phyloP scores from a whole-genome alignment of 305 asterid species.

The Rubia tinctorum region DNA sequence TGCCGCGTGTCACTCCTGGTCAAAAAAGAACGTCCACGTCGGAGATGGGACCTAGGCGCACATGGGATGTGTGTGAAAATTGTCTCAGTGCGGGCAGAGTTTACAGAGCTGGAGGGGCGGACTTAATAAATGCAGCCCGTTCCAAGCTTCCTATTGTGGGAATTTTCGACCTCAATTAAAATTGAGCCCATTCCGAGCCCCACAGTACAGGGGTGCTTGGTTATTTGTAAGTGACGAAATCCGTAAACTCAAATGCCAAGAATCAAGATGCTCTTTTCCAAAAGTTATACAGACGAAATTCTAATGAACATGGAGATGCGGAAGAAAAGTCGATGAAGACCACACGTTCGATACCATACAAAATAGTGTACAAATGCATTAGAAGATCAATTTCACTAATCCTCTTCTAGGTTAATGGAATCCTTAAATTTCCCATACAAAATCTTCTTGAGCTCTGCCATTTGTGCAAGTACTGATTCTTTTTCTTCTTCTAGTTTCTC shows the following conservation, averaged over 20 bases:
- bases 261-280: background rate
- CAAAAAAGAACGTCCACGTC: too few species aligned
- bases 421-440: slow-evolving; percentile 81
- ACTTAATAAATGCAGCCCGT: too few species aligned
- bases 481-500: slow-evolving; percentile 79
- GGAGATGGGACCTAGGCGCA: too few species aligned
- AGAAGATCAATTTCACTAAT: slow-evolving; percentile 27
- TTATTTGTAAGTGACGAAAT: background rate
- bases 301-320: background rate
- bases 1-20: too few species aligned
- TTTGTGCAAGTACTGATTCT: slow-evolving; percentile 56
- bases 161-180: too few species aligned
- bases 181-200: too few species aligned
- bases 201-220: too few species aligned
- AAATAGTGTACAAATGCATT: background rate
- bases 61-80: too few species aligned
- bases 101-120: too few species aligned
- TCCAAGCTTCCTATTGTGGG: too few species aligned
- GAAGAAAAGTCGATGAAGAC: background rate
- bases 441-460: slow-evolving; percentile 75
- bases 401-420: slow-evolving; percentile 93
- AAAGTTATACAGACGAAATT: background rate
- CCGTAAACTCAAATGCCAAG: background rate
- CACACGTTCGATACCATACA: background rate
- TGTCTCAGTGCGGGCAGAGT: too few species aligned